phyloP scores from a whole-genome alignment of 768 basidiomycete genomes.

The Melanogaster broomeanus region DNA sequence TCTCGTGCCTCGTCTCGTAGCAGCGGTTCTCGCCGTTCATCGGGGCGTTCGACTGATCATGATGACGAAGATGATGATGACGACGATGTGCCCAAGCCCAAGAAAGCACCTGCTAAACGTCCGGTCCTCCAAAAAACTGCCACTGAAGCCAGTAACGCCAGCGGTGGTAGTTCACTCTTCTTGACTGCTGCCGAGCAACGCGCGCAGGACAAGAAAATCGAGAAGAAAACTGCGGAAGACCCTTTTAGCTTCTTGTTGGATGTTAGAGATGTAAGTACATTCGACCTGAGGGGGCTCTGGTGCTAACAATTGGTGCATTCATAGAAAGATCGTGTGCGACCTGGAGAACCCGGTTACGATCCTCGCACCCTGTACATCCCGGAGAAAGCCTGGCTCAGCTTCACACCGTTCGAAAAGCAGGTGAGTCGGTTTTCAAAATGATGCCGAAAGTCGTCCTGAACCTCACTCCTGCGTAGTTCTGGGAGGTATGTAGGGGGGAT shows the following conservation, averaged over 20 bases:
- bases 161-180: conserved; percentile 46
- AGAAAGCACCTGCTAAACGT: conserved; percentile 37
- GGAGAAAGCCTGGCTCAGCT: conserved; percentile 68
- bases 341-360: conserved; percentile 87
- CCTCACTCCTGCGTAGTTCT: conserved; percentile 49
- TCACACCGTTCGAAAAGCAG: conserved; percentile 97
- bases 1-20: conserved; percentile 53
- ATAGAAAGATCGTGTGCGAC: conserved; percentile 79
- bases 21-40: conserved; percentile 32
- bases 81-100: conserved; percentile 36
- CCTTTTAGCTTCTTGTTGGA: conserved; percentile 76
- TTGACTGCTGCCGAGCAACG: conserved; percentile 84
- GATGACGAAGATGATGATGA: conserved; percentile 45
- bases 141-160: conserved; percentile 28
- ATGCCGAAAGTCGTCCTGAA: neutral
- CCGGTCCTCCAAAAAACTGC: conserved; percentile 32
- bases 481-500: conserved; percentile 54
- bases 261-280: conserved; percentile 61
- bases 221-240: conserved; percentile 78
- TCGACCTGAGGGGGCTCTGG: neutral
- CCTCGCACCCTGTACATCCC: conserved; percentile 87
- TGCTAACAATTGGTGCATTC: neutral
- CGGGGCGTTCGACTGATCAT: conserved; percentile 36
- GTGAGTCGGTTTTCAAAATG: conserved; percentile 32
- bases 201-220: conserved; percentile 73